Percentiles rank a stretch among this genome's conserved stretches.
Evolutionary conservation across 371 early-diverging fungal genomes (phyloP).

Genomic region (Blakeslea trispora): DNA sequence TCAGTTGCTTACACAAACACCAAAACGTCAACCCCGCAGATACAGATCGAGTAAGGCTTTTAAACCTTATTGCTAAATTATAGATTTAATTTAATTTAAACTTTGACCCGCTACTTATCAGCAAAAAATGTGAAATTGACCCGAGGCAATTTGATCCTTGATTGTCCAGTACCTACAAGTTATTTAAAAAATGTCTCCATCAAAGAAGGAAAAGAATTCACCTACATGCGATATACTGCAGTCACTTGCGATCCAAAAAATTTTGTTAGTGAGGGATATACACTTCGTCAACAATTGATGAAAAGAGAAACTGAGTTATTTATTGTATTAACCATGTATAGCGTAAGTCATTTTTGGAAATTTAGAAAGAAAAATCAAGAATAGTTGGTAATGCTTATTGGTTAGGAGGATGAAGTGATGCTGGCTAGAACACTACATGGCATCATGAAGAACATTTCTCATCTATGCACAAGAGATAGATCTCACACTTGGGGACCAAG

Average conservation of each 20-base stretch:
- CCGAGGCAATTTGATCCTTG: conserved; percentile 76
- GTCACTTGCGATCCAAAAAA: conserved; percentile 85
- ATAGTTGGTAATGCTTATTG: too few relatives aligned
- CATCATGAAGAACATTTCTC: conserved; percentile 89
- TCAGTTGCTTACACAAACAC: conserved; percentile 45
- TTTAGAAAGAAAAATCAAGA: too few relatives aligned
- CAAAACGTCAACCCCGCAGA: conserved; percentile 59
- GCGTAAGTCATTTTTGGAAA: conserved; percentile 48
- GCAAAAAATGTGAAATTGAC: conserved; percentile 66
- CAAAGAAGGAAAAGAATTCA: conserved; percentile 69
- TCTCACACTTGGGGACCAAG: conserved; percentile 77
- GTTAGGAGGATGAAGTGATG: conserved; percentile 84
- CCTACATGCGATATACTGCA: conserved; percentile 82
- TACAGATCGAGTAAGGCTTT: conserved; percentile 61
- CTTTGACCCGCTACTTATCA: conserved; percentile 13
- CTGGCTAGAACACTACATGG: conserved; percentile 89
- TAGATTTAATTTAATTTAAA: neutral
- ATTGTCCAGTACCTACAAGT: conserved; percentile 74
- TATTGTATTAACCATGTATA: conserved; percentile 94
- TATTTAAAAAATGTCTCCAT: conserved; percentile 61
- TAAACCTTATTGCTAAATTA: neutral
- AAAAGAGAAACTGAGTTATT: conserved; percentile 83
- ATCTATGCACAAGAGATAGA: conserved; percentile 79
- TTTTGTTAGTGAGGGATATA: conserved; percentile 72
- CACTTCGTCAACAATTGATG: conserved; percentile 79